These are phyloP conservation scores for Beta macrorhiza DNA, from an alignment of 179 eudicot species.

Conservation along the genomic window DNA sequence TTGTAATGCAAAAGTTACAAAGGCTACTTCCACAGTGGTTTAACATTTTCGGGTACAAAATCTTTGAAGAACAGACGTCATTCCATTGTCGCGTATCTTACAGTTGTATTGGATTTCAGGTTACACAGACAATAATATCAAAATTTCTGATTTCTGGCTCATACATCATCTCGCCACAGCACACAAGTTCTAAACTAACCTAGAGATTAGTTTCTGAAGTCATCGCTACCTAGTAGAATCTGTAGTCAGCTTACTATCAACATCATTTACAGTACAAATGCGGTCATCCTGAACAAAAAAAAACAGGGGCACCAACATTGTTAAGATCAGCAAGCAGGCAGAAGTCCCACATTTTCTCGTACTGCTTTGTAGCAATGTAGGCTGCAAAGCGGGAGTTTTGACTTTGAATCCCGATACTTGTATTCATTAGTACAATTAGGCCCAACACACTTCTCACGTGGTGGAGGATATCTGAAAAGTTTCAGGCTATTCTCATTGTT, in stretches of 20 bases:
- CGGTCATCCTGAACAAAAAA: slow-evolving; percentile 10
- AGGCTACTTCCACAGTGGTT: too few species aligned
- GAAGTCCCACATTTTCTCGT: slow-evolving; percentile 26
- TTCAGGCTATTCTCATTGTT: background rate
- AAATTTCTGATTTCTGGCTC: background rate
- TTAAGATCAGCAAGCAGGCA: slow-evolving; percentile 35
- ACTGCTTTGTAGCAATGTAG: slow-evolving; percentile 79
- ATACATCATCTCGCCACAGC: background rate
- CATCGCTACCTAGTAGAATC: background rate
- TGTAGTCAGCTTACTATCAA: slow-evolving; percentile 8
- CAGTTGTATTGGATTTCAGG: background rate
- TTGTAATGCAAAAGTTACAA: too few species aligned
- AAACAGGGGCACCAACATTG: background rate
- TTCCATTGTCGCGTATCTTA: too few species aligned
- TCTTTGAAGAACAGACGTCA: too few species aligned
- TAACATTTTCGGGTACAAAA: too few species aligned
- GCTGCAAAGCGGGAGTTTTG: slow-evolving; percentile 84
- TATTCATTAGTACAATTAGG: slow-evolving; percentile 72
- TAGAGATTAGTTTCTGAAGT: background rate
- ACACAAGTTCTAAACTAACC: background rate
- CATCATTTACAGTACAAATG: slow-evolving; percentile 23
- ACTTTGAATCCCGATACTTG: slow-evolving; percentile 89
- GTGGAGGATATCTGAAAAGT: slow-evolving; percentile 74
- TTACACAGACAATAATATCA: background rate
- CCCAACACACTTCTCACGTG: slow-evolving; percentile 74